phyloP scores from a whole-genome alignment of 306 rosid species.

The Cercis canadensis region DNA sequence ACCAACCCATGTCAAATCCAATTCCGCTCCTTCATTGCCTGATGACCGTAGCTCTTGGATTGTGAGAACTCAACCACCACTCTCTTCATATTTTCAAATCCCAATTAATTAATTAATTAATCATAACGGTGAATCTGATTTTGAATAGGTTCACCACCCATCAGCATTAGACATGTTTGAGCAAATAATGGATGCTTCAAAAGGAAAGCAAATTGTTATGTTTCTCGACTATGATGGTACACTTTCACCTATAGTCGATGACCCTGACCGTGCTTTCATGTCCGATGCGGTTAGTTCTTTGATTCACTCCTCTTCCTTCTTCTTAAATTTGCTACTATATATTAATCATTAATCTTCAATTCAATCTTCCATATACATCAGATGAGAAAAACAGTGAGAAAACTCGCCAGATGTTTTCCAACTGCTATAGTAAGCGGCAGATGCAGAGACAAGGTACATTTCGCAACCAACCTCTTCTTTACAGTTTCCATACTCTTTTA shows the following conservation, averaged over 20 bases:
- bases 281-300: constrained; percentile 64
- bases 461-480: constrained; percentile 4
- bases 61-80: constrained; percentile 50
- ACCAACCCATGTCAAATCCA: constrained; percentile 70
- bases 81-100: too few relatives aligned
- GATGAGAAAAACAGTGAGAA: constrained; percentile 89
- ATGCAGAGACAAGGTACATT: constrained; percentile 83
- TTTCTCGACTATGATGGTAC: constrained; percentile 94
- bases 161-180: constrained; percentile 89
- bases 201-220: constrained; percentile 86
- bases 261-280: constrained; percentile 92
- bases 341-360: not conserved
- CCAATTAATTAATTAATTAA: too few relatives aligned
- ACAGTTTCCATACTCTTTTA: not conserved
- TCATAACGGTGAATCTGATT: not conserved
- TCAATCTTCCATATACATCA: constrained; percentile 32
- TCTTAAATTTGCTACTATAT: too few relatives aligned
- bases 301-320: not conserved
- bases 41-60: constrained; percentile 71
- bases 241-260: constrained; percentile 84
- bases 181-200: constrained; percentile 72
- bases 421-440: constrained; percentile 94
- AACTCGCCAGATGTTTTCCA: constrained; percentile 78
- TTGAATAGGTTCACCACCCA: constrained; percentile 70
- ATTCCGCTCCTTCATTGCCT: constrained; percentile 47